Conservation (phyloP, 2,329 filamentous ascomycete genomes). For the Exophiala sp. region DNA sequence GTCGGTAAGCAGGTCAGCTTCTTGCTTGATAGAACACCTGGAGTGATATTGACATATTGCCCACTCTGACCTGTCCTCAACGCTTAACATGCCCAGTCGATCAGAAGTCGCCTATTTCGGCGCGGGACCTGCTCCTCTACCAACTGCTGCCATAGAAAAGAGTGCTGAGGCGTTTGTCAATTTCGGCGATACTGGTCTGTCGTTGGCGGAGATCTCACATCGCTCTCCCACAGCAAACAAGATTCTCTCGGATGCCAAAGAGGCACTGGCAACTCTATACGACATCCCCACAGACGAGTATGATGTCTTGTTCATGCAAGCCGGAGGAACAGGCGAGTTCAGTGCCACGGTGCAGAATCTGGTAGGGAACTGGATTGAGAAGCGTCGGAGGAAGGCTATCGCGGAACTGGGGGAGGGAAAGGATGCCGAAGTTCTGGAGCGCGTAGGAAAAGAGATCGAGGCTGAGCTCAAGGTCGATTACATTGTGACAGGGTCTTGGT, state of each 20-base stretch:
- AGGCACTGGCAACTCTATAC: constrained; percentile 64
- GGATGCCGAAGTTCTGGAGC: constrained; percentile 49
- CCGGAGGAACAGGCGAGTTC: constrained; percentile 80
- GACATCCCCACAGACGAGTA: constrained; percentile 74
- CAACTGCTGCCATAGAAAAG: constrained; percentile 70
- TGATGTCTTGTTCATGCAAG: constrained; percentile 82
- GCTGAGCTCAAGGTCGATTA: constrained; percentile 78
- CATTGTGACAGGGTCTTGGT: constrained; percentile 85
- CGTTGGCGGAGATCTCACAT: constrained; percentile 85
- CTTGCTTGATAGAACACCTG: background rate
- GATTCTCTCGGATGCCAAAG: constrained; percentile 74
- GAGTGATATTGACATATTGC: background rate
- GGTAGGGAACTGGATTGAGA: constrained; percentile 72
- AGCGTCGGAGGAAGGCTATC: constrained; percentile 56
- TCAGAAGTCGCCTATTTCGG: constrained; percentile 79
- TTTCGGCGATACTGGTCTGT: constrained; percentile 73
- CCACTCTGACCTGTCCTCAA: background rate
- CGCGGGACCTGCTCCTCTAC: constrained; percentile 80
- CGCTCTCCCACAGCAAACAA: constrained; percentile 70
- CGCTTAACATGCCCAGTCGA: constrained; percentile 60
- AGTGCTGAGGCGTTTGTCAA: constrained; percentile 74
- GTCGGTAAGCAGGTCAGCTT: background rate
- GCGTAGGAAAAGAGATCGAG: constrained; percentile 59
- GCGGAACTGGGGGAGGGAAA: constrained; percentile 46
- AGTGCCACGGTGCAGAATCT: constrained; percentile 78